phyloP scores from a whole-genome alignment of 2,329 filamentous ascomycete species.

The Cladosporium sp. region DNA sequence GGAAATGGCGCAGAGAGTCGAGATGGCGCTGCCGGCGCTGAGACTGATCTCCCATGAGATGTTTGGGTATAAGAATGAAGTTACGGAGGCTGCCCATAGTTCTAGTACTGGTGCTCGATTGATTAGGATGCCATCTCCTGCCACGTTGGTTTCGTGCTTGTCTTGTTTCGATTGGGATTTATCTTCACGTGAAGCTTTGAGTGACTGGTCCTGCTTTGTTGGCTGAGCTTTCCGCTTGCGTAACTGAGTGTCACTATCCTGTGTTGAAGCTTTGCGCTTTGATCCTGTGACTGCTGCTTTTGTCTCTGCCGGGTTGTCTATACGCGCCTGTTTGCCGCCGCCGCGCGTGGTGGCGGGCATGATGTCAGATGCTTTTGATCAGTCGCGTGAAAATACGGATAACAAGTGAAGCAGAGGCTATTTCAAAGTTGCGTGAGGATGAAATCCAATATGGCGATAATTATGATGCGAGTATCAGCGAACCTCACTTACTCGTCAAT shows the following conservation, averaged over 20 bases:
- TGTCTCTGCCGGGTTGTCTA: not conserved
- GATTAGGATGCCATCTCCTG: constrained; percentile 22
- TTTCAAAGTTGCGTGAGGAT: no score
- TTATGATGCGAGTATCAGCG: not conserved
- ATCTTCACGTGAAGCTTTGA: not conserved
- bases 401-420: no score
- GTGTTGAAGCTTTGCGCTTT: not conserved
- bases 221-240: not conserved
- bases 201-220: not conserved
- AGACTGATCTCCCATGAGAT: constrained; percentile 30
- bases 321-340: not conserved
- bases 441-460: no score
- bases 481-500: not conserved
- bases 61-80: constrained; percentile 25
- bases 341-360: constrained; percentile 1
- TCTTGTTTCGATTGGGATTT: not conserved
- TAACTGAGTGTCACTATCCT: not conserved
- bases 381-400: not conserved
- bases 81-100: constrained; percentile 27
- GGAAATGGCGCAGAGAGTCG: constrained; percentile 28
- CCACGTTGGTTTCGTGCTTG: not conserved
- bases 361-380: not conserved
- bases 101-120: constrained; percentile 32
- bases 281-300: constrained; percentile 2
- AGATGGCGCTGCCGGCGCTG: constrained; percentile 29